Evolutionary conservation across 1,139 yeast species (phyloP), one percentile per base, ranked within the genome.

Genomic region (Candida glucosophila): DNA sequence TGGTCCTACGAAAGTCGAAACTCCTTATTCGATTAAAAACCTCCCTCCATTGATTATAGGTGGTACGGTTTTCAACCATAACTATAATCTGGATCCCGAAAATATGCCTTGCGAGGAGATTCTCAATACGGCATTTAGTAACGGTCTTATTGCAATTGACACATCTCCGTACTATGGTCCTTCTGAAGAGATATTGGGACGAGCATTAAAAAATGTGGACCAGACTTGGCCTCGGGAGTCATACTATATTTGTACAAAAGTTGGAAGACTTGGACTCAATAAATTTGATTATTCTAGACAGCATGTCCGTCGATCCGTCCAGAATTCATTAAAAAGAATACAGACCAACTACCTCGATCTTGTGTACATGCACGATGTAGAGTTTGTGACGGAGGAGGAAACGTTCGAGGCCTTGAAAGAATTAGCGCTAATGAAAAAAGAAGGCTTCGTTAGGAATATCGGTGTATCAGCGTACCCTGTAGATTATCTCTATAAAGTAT

Each of bases 131-230:
- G 93, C 90, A 0, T 77, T 85, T 40, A 54, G 58, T 13, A 49
- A 61, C 14, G 96, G 95, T 0, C 58, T 83, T 33, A 67, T 68
- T 26, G 92, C 94, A 2, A 58, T 88, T 22, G 97, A 90, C 46
- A 85, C 95, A 0, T 80, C 95, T 1, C 95, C 96, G 2, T 88
- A 83, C 52, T 88, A 88, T 45, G 97, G 96, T 0, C 86, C 86
- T 0, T 81, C 94, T 4, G 97, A 88, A 44, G 64, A 55, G 17
- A 45, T 86, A 14, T 50, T 83, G 4, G 97, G 97, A 1, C 37
- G 59, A 6, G 90, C 88, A 0, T 54, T 88, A 34, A 41, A 47
- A 15, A 36, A 58, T 6, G 43, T 76, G 20, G 39, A 43, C 5
- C 40, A 43, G 3, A 65, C 67, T 22, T 65, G 45, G 44, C 62